phyloP scores from a whole-genome alignment of 768 basidiomycete genomes.

The Myochromella boudieri region DNA sequence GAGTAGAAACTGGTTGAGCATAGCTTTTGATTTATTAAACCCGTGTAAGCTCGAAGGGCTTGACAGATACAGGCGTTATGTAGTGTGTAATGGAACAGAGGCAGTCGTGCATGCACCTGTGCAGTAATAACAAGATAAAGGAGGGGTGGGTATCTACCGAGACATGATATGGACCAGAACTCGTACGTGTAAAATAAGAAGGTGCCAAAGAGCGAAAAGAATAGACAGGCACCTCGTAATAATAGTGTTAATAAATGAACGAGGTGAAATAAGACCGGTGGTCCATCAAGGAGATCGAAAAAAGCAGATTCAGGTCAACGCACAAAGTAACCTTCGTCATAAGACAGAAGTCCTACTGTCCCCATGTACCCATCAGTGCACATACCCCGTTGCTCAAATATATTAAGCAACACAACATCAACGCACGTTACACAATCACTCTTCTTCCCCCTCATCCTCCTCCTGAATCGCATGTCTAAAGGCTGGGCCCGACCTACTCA shows the following conservation, averaged over 20 bases:
- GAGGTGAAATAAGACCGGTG: neutral
- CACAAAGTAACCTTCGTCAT: too few relatives aligned
- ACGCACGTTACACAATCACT: slow-evolving; percentile 29
- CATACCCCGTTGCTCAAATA: too few relatives aligned
- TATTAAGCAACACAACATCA: neutral
- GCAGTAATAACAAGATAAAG: too few relatives aligned
- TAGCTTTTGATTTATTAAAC: too few relatives aligned
- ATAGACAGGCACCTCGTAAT: slow-evolving; percentile 1
- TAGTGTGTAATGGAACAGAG: neutral
- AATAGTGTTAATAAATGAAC: neutral
- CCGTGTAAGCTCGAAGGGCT: too few relatives aligned
- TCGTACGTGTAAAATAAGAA: slow-evolving; percentile 6
- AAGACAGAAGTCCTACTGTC: too few relatives aligned
- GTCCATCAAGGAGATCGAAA: neutral
- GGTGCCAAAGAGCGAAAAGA: neutral
- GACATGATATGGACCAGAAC: slow-evolving; percentile 10
- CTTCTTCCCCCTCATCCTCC: slow-evolving; percentile 85
- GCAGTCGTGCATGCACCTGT: neutral
- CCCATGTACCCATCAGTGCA: too few relatives aligned
- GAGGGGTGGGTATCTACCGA: slow-evolving; percentile 15
- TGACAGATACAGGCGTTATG: neutral
- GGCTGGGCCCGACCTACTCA: slow-evolving; percentile 66
- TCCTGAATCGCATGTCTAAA: slow-evolving; percentile 77
- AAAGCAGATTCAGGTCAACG: too few relatives aligned
- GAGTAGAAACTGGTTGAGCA: too few relatives aligned